phyloP scores from a whole-genome alignment of 2,329 filamentous ascomycete species.

The Claviceps sorghi region DNA sequence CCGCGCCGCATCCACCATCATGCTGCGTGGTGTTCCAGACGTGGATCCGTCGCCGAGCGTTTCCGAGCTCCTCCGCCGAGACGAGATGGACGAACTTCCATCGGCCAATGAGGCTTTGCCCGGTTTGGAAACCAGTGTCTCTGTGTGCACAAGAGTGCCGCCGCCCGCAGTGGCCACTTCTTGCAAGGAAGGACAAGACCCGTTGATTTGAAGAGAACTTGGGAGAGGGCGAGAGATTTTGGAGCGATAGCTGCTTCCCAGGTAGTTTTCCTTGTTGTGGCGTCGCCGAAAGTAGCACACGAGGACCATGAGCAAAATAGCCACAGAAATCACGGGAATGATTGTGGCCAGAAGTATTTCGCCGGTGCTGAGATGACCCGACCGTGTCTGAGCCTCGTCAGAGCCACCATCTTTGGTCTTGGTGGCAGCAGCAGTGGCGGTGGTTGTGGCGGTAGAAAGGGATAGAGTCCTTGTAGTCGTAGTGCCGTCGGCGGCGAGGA shows the following conservation, averaged over 20 bases:
- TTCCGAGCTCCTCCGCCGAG: constrained; percentile 13
- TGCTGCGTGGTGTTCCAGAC: constrained; percentile 12
- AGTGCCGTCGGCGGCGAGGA: constrained; percentile 16
- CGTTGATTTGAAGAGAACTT: constrained; percentile 15
- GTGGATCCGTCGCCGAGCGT: constrained; percentile 12
- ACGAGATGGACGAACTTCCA: constrained; percentile 11
- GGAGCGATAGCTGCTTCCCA: constrained; percentile 15
- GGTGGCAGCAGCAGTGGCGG: constrained; percentile 11
- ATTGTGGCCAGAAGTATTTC: constrained; percentile 29
- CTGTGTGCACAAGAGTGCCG: constrained; percentile 4
- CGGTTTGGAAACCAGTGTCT: constrained; percentile 9
- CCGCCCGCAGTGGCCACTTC: constrained; percentile 10
- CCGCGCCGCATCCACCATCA: constrained; percentile 13
- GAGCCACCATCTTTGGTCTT: constrained; percentile 9
- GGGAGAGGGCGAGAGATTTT: constrained; percentile 21
- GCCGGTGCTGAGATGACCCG: constrained; percentile 15
- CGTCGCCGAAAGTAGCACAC: constrained; percentile 21
- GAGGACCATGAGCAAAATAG: constrained; percentile 19
- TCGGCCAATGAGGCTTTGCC: constrained; percentile 12
- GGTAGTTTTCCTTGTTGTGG: constrained; percentile 14
- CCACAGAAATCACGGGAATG: constrained; percentile 25
- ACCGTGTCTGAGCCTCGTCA: constrained; percentile 6
- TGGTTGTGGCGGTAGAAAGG: constrained; percentile 11
- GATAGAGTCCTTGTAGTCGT: constrained; percentile 12
- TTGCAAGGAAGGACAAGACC: constrained; percentile 12